Base-by-base conservation (phyloP, 208 protist species). In the Crithidia thermophila region DNA sequence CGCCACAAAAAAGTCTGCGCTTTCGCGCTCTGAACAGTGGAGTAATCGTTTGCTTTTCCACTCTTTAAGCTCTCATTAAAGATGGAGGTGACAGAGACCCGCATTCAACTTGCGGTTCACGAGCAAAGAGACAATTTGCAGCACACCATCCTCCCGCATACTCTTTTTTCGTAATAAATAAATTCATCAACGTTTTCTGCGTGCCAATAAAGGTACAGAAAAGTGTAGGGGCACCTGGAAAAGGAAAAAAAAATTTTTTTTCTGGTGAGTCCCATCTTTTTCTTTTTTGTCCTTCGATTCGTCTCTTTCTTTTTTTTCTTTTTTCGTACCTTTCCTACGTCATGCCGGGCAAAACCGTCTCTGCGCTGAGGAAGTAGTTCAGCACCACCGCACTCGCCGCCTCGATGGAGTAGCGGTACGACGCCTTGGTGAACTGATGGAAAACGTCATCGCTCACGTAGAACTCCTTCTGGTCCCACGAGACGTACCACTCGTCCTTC, bases 401-500 rank as follows among this genome's bases (percentile, higher is more conserved):
- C 46, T 84, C 69, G 5, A 90, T 70, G 11, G 80, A 83, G 68
- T 90, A 90, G n/a, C 69, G 80, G 47, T 82, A 83, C 6, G 79
- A 75, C 0, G 67, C 80, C 25, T 52, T 40, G 8, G 52, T 77
- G 45, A 79, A 83, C 13, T 33, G 34, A 59, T 74, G 65, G 43
- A 82, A 82, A 14, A 81, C 69, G 16, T 64, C 60, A 21, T 70
- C 61, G 37, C 68, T 40, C 67, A 90, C 51, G 47, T 79, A 87
- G 49, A 64, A 49, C 39, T 67, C 69, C 52, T 87, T 85, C 70
- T 83, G 81, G 36, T 75, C 77, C 81, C 81, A 87, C n/a, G 60
- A 61, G 36, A 81, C 79, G 47, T 62, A 67, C 58, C 57, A 72
- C 25, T 71, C 57, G 5, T 42, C 53, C 14, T 60, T 33, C 20